These are phyloP conservation scores for Thamnidium elegans DNA, from an alignment of 192 early-diverging fungal species.

Conservation along the genomic window DNA sequence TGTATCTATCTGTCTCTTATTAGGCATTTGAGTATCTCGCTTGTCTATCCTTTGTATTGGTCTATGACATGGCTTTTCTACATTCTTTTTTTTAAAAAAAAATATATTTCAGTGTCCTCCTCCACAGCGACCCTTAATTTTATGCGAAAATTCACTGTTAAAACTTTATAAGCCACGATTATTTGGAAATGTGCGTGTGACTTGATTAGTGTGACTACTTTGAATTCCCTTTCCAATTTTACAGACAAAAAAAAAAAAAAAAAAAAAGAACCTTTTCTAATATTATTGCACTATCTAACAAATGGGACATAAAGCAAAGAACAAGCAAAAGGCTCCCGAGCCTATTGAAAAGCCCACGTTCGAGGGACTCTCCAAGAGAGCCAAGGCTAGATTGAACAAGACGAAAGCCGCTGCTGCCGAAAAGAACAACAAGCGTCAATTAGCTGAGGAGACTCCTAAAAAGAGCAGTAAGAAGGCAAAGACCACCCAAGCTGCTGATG, in stretches of 20 bases:
- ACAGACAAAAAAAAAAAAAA: background rate
- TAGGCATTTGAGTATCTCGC: too few species aligned
- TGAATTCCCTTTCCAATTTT: background rate
- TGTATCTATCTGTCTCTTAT: too few species aligned
- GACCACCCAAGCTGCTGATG: slow-evolving; percentile 5
- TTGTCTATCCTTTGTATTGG: too few species aligned
- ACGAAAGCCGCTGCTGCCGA: background rate
- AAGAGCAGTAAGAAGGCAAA: slow-evolving; percentile 16
- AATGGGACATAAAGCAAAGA: slow-evolving; percentile 36
- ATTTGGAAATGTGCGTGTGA: too few species aligned
- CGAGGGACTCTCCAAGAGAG: slow-evolving; percentile 8
- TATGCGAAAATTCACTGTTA: too few species aligned
- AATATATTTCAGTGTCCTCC: too few species aligned
- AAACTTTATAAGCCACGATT: too few species aligned
- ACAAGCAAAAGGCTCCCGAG: slow-evolving; percentile 36
- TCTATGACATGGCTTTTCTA: too few species aligned
- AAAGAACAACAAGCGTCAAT: slow-evolving; percentile 6
- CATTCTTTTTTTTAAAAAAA: too few species aligned
- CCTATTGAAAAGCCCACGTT: slow-evolving; percentile 21
- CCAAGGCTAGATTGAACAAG: slow-evolving; percentile 8
- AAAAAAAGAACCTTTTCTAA: too few species aligned
- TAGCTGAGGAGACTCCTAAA: slow-evolving; percentile 4
- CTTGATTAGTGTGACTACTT: too few species aligned
- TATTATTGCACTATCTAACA: background rate
- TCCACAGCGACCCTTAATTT: too few species aligned